Evolutionary conservation across 139 green algal species (phyloP).

Genomic region (Picochlorum sp.): DNA sequence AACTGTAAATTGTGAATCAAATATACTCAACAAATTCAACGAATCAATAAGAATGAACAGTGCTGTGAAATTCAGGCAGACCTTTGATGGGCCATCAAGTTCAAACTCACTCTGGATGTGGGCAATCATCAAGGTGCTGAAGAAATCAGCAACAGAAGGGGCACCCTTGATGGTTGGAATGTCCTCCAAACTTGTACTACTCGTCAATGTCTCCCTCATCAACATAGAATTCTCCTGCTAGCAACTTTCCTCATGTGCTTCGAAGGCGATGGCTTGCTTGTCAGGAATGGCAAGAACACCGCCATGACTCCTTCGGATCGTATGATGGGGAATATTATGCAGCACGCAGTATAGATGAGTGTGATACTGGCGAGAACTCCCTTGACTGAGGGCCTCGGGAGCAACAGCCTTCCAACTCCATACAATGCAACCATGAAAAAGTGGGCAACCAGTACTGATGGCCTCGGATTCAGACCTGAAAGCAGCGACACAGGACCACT

Average conservation of each 20-base stretch:
- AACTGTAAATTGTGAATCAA: too few species aligned
- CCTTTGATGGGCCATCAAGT: background rate
- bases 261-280: conserved; percentile 33
- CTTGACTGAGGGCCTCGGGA: conserved; percentile 66
- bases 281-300: conserved; percentile 66
- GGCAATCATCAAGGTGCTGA: too few species aligned
- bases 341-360: conserved; percentile 47
- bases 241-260: conserved; percentile 11
- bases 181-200: conserved; percentile 9
- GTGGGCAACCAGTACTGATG: conserved; percentile 83
- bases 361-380: conserved; percentile 48
- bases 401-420: conserved; percentile 76
- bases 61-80: background rate
- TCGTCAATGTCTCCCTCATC: conserved; percentile 39
- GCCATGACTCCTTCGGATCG: conserved; percentile 47
- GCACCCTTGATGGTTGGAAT: background rate
- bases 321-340: conserved; percentile 91
- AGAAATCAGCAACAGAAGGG: too few species aligned
- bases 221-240: conserved; percentile 45
- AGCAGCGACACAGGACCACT: conserved; percentile 81
- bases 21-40: too few species aligned
- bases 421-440: conserved; percentile 95
- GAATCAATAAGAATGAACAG: too few species aligned
- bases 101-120: conserved; percentile 2
- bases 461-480: conserved; percentile 79